Evolutionary conservation across 2,329 filamentous ascomycete species (phyloP).

Genomic region (Penicillium sp.): DNA sequence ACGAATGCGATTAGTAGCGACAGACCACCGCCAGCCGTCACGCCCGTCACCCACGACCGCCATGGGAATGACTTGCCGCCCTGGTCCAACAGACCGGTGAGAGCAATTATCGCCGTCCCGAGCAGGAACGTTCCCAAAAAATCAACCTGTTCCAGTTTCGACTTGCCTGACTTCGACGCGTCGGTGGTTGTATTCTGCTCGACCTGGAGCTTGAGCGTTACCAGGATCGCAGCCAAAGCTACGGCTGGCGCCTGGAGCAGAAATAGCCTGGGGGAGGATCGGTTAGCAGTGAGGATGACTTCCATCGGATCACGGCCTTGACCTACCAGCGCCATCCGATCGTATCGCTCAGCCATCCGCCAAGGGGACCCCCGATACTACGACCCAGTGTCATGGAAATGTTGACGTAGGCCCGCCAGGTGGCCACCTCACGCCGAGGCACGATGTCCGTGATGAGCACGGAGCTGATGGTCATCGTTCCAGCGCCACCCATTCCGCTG

Average conservation of each 20-base stretch:
- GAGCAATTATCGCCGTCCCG: conserved; percentile 43
- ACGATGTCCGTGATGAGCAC: conserved; percentile 53
- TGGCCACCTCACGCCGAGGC: conserved; percentile 49
- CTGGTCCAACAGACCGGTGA: conserved; percentile 50
- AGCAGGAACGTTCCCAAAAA: conserved; percentile 55
- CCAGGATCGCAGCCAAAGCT: conserved; percentile 38
- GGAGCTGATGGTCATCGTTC: conserved; percentile 45
- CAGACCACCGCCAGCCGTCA: conserved; percentile 15
- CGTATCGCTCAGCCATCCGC: conserved; percentile 60
- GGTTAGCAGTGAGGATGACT: background rate
- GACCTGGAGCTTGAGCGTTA: conserved; percentile 43
- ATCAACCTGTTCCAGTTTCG: conserved; percentile 55
- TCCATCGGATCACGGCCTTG: accelerated
- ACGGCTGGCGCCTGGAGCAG: conserved; percentile 30
- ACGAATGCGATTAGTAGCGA: conserved; percentile 26
- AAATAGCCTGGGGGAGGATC: conserved; percentile 25
- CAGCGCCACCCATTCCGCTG: conserved; percentile 47
- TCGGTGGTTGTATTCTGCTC: background rate
- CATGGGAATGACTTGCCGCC: conserved; percentile 45
- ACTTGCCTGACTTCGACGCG: conserved; percentile 2
- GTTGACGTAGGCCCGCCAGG: conserved; percentile 53
- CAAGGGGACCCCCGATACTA: conserved; percentile 54
- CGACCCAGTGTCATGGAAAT: conserved; percentile 51
- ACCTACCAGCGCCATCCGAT: conserved; percentile 64
- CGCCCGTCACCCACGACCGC: conserved; percentile 23